Percentiles rank a stretch among this genome's conserved stretches.
Conservation (phyloP, 352 stramenopile genomes). For the Elongisporangium prolatum region DNA sequence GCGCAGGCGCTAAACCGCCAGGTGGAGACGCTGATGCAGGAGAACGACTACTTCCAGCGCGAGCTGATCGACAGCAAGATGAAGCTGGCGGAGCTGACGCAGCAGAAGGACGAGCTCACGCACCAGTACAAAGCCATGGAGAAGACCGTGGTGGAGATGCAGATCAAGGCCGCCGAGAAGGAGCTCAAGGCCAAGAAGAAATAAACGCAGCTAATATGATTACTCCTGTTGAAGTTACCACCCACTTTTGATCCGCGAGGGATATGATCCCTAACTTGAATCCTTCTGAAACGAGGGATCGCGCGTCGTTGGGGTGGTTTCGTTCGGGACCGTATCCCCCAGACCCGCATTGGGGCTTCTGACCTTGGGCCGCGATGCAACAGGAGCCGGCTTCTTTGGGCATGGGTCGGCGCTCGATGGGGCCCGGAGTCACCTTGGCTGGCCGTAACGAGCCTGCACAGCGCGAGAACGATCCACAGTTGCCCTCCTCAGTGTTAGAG, state of each 20-base stretch:
- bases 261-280: not conserved
- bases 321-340: not conserved
- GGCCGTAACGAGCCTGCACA: not conserved
- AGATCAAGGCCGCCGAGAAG: constrained; percentile 36
- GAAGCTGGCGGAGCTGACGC: constrained; percentile 67
- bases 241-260: not conserved
- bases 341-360: not conserved
- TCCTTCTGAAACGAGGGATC: not conserved
- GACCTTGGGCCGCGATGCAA: not conserved
- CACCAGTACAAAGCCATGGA: constrained; percentile 61
- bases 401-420: not conserved
- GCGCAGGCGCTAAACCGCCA: constrained; percentile 30
- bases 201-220: constrained; percentile 16
- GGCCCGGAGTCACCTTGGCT: not conserved
- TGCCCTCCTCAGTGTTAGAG: not conserved
- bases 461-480: not conserved
- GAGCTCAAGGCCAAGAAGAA: constrained; percentile 37
- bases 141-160: constrained; percentile 46
- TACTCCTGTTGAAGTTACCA: not conserved
- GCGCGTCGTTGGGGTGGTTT: not conserved
- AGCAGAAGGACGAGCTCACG: constrained; percentile 66
- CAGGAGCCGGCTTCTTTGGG: not conserved
- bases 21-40: constrained; percentile 45
- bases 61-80: constrained; percentile 85
- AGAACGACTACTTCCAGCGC: constrained; percentile 81